Evolutionary conservation across 2,329 filamentous ascomycete species (phyloP), one percentile per base, ranked within the genome.

Genomic region (Colletotrichum destructivum): DNA sequence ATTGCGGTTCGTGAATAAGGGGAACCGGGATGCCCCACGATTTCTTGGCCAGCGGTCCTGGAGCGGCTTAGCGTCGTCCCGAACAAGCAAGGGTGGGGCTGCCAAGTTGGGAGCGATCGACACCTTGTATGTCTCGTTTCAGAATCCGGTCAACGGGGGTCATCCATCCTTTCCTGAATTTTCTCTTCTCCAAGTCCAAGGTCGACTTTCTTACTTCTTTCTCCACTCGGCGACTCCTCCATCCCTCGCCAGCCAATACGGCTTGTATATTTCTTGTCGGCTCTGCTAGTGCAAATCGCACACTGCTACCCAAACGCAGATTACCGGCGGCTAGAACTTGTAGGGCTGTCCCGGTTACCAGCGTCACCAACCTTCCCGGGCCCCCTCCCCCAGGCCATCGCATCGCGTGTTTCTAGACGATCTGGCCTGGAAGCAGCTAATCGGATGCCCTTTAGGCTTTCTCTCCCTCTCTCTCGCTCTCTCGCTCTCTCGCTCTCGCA

Each of bases 71-170:
- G 64, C 18, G 49, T 18, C n/a, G 12, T 38, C 38, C 44, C 18
- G 12, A 42, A 42, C 9, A 49, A 42, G 56, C 62, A 67, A 23
- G 49, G 56, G 49, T 42, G 8, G 6, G 46, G 23, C 40, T 23
- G 52, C 40, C 57, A 68, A 46, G 69, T n/a, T 46, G 26, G 51
- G 52, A 23, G n/a, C 8, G 64, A 62, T 71, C 57, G 64, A 62
- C 69, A 52, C 44, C 44, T 9, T 63, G 69, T 52, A 47, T 49
- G 63, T 21, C 54, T 71, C 21, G 65, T 71, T 71, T 69, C 59
- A 71, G 21, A 63, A 55, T 63, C 69, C 69, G 54, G 65, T 54
- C n/a, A n/a, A 62, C 8, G 52, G 44, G 55, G 40, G 16, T n/a
- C n/a, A n/a, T n/a, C 44, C 31, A 35, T 35, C 38, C 63, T 57